A percentile compares a stretch with the other conserved stretches of the same genome.
Conservation (phyloP, 2,329 filamentous ascomycete genomes). For the Paecilomyces niveus region DNA sequence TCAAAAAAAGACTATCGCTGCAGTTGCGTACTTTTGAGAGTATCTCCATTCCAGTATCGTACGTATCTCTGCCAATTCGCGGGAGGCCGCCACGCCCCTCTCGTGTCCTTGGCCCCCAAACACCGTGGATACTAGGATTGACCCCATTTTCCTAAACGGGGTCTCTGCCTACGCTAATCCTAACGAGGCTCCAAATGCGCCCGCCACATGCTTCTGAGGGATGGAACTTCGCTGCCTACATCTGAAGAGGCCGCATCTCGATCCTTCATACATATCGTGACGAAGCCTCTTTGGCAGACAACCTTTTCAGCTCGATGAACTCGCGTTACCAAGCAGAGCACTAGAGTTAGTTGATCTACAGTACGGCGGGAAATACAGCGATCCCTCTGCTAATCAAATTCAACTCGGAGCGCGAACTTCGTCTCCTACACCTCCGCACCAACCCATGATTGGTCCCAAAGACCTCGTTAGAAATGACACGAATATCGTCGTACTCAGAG, state of each 20-base stretch:
- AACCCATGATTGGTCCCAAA: not conserved
- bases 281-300: not conserved
- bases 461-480: not conserved
- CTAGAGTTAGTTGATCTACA: too few species aligned
- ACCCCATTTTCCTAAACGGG: not conserved
- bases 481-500: not conserved
- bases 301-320: not conserved
- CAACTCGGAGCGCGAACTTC: not conserved
- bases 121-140: not conserved
- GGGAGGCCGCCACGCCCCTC: not conserved
- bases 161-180: not conserved
- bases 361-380: not conserved
- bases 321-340: too few species aligned
- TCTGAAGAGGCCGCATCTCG: not conserved
- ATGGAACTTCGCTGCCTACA: not conserved
- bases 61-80: too few species aligned
- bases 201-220: not conserved
- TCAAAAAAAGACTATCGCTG: not conserved
- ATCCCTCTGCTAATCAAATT: not conserved
- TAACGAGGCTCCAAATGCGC: not conserved
- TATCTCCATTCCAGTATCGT: too few species aligned
- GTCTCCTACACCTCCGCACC: not conserved
- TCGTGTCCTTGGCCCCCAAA: not conserved
- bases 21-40: not conserved
- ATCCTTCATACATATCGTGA: not conserved